phyloP scores from a whole-genome alignment of 495 filamentous ascomycete species.

The Hypoxylon crocopeplum region DNA sequence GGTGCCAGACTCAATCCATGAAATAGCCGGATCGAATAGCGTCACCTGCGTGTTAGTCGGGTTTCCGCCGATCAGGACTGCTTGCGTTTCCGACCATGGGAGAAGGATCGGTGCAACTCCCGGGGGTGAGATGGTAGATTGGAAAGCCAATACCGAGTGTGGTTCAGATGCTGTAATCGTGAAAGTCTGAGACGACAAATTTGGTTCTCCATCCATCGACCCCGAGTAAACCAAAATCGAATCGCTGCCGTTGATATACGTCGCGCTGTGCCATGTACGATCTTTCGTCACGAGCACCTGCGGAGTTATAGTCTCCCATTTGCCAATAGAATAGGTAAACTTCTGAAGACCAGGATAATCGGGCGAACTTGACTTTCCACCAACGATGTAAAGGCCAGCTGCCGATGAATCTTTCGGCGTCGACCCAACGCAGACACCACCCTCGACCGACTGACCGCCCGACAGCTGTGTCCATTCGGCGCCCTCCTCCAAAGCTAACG shows the following conservation, averaged over 20 bases:
- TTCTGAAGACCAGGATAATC: conserved; percentile 83
- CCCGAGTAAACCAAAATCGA: conserved; percentile 86
- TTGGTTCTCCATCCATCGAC: conserved; percentile 59
- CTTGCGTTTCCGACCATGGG: conserved; percentile 74
- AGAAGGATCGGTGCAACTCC: conserved; percentile 73
- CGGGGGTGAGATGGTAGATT: conserved; percentile 62
- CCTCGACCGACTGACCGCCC: conserved; percentile 70
- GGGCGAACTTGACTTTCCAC: conserved; percentile 64
- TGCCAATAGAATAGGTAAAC: conserved; percentile 75
- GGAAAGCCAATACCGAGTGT: conserved; percentile 62
- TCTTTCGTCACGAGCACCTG: conserved; percentile 65
- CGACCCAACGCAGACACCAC: conserved; percentile 78
- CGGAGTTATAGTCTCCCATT: conserved; percentile 74
- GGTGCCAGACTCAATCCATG: conserved; percentile 69
- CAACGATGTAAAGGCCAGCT: conserved; percentile 82
- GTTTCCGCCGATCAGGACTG: conserved; percentile 79
- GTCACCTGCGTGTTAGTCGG: conserved; percentile 70
- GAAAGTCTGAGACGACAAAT: conserved; percentile 76
- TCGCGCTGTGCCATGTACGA: conserved; percentile 74
- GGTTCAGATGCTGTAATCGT: conserved; percentile 68
- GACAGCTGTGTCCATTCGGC: conserved; percentile 72
- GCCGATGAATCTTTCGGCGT: conserved; percentile 57
- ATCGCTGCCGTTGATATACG: conserved; percentile 72
- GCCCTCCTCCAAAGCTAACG: conserved; percentile 70
- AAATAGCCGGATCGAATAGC: conserved; percentile 57